These are phyloP conservation scores for Aspergillus avenaceus DNA, from an alignment of 495 filamentous ascomycete genomes.

Conservation along the genomic window DNA sequence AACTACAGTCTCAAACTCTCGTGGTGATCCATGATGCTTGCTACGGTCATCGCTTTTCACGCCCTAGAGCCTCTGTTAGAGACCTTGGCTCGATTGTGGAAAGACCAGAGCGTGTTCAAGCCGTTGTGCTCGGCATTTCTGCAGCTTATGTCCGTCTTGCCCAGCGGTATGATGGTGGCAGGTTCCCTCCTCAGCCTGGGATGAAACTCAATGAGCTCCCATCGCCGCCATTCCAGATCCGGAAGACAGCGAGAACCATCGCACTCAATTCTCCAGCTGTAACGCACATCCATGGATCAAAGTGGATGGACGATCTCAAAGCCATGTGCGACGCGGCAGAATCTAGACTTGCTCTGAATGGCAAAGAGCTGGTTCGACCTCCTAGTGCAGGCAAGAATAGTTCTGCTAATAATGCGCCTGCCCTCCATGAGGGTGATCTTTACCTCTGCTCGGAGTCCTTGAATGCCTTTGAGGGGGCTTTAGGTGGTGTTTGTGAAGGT, in stretches of 20 bases:
- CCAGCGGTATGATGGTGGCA: slow-evolving; percentile 70
- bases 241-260: slow-evolving; percentile 63
- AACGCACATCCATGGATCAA: slow-evolving; percentile 74
- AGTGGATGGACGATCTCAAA: slow-evolving; percentile 91
- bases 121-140: slow-evolving; percentile 73
- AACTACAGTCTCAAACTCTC: slow-evolving; percentile 58
- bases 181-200: slow-evolving; percentile 58
- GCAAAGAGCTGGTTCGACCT: slow-evolving; percentile 71
- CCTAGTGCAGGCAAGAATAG: slow-evolving; percentile 40
- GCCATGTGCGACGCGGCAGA: slow-evolving; percentile 77
- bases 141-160: slow-evolving; percentile 88
- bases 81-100: slow-evolving; percentile 77
- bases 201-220: slow-evolving; percentile 46
- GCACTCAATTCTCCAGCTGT: slow-evolving; percentile 64
- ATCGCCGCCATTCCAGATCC: slow-evolving; percentile 73
- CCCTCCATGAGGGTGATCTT: slow-evolving; percentile 77
- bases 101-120: slow-evolving; percentile 85
- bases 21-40: slow-evolving; percentile 89
- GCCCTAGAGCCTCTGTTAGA: slow-evolving; percentile 66
- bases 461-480: slow-evolving; percentile 80
- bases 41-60: slow-evolving; percentile 85
- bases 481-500: slow-evolving; percentile 86
- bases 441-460: slow-evolving; percentile 84
- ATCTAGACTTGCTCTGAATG: slow-evolving; percentile 62
- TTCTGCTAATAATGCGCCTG: slow-evolving; percentile 33